A percentile compares a stretch with the other conserved stretches of the same genome.
Evolutionary conservation across 2,329 filamentous ascomycete genomes (phyloP).

Genomic region (Colletotrichum noveboracense): DNA sequence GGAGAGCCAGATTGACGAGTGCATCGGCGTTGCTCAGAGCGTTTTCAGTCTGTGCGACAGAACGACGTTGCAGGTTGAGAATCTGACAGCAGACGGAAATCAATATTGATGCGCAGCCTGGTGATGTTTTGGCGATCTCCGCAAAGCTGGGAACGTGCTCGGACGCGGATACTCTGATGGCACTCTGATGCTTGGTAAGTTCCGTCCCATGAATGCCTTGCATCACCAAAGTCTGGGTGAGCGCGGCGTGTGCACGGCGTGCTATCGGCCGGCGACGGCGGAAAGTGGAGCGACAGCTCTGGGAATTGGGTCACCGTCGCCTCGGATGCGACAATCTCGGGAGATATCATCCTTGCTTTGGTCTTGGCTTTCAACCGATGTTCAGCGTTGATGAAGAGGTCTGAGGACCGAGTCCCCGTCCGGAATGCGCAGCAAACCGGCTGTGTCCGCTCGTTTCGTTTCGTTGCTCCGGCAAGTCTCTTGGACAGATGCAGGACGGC

Average conservation of each 20-base stretch:
- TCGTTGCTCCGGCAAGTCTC: conserved; percentile 4
- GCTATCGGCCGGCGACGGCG: not conserved
- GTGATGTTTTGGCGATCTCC: not conserved
- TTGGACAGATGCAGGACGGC: not conserved
- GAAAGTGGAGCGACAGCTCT: not conserved
- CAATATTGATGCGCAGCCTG: not conserved
- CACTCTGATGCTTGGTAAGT: not conserved
- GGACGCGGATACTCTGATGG: not conserved
- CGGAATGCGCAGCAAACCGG: conserved; percentile 7
- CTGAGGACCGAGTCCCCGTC: conserved; percentile 1
- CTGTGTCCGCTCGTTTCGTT: conserved; percentile 19
- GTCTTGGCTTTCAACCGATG: conserved; percentile 9
- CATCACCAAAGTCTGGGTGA: not conserved
- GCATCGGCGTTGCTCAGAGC: not conserved
- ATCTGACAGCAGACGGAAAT: not conserved
- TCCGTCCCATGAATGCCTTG: not conserved
- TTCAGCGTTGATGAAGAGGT: conserved; percentile 10
- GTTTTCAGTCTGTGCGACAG: not conserved
- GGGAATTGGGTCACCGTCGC: not conserved
- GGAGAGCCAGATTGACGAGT: not conserved
- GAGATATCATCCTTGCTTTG: conserved; percentile 10
- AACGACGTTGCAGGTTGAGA: not conserved
- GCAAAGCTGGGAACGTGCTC: not conserved
- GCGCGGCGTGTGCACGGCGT: not conserved
- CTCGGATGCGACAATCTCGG: conserved; percentile 2